These are phyloP conservation scores for Podospora pseudocomata DNA, from an alignment of 495 filamentous ascomycete genomes.

Conservation along the genomic window DNA sequence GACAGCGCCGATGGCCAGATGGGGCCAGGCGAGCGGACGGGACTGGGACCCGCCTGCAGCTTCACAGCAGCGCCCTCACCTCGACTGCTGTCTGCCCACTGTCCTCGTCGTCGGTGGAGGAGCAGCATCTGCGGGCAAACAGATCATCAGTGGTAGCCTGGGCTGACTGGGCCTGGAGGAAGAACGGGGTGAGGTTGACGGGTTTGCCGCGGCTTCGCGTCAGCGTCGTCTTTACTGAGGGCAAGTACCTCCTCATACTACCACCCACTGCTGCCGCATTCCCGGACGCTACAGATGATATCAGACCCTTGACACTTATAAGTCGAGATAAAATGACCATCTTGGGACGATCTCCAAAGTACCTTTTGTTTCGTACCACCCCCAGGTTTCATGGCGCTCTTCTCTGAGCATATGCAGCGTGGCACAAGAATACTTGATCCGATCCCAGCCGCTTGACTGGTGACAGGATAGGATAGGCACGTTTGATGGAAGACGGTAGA, in stretches of 20 bases:
- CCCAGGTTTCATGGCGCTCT: constrained; percentile 7
- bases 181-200: too few species aligned
- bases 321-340: background rate
- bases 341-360: background rate
- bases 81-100: background rate
- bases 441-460: constrained; percentile 5
- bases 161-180: background rate
- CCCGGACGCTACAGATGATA: constrained; percentile 3
- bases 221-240: too few species aligned
- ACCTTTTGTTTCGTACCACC: constrained; percentile 11
- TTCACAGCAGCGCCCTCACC: constrained; percentile 1
- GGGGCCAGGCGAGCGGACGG: constrained; percentile 3
- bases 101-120: background rate
- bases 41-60: background rate
- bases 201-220: too few species aligned
- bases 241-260: too few species aligned
- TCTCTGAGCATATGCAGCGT: background rate
- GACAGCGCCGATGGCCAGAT: constrained; percentile 7
- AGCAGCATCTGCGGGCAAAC: background rate
- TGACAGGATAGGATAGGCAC: too few species aligned
- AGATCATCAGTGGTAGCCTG: background rate
- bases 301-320: constrained; percentile 1
- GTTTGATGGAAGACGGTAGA: background rate
- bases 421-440: background rate
- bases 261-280: constrained; percentile 4